Percentiles rank a stretch among this genome's conserved stretches.
These are phyloP conservation scores for Aspergillus sp. DNA, from an alignment of 2,329 filamentous ascomycete genomes.

Conservation along the genomic window DNA sequence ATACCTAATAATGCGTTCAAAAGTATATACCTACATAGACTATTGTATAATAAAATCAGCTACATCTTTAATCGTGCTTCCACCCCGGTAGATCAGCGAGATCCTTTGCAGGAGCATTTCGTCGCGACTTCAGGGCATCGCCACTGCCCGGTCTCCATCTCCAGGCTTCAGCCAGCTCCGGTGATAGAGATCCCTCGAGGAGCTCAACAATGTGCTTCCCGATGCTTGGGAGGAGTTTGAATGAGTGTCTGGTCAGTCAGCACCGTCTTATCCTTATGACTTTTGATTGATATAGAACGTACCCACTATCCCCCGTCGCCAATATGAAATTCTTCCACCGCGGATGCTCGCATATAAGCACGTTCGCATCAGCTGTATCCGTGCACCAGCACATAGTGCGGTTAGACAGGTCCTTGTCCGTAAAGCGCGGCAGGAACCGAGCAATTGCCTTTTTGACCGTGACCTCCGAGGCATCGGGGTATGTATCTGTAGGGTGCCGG, in stretches of 20 bases:
- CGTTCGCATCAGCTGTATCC: neutral
- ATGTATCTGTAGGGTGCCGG: neutral
- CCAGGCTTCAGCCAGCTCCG: neutral
- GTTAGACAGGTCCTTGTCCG: conserved; percentile 1
- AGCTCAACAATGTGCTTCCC: conserved; percentile 4
- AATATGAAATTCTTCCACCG: neutral
- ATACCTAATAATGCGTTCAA: neutral
- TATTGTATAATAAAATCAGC: neutral
- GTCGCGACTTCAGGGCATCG: conserved; percentile 3
- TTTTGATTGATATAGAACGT: neutral
- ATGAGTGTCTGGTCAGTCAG: neutral
- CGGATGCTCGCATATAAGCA: conserved; percentile 4
- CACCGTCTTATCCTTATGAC: neutral
- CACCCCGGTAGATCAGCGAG: conserved; percentile 3
- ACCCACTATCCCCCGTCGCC: conserved; percentile 4
- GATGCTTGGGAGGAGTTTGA: conserved; percentile 3
- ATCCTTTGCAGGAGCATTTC: neutral
- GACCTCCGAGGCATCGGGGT: neutral
- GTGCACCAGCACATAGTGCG: conserved; percentile 7
- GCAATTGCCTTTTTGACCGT: conserved; percentile 1
- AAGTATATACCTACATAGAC: neutral
- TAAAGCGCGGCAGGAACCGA: neutral
- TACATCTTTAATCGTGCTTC: conserved; percentile 2
- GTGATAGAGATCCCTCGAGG: neutral
- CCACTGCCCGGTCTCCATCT: conserved; percentile 4